phyloP scores from a whole-genome alignment of 495 filamentous ascomycete genomes.

The Lasiosphaeria hispida region DNA sequence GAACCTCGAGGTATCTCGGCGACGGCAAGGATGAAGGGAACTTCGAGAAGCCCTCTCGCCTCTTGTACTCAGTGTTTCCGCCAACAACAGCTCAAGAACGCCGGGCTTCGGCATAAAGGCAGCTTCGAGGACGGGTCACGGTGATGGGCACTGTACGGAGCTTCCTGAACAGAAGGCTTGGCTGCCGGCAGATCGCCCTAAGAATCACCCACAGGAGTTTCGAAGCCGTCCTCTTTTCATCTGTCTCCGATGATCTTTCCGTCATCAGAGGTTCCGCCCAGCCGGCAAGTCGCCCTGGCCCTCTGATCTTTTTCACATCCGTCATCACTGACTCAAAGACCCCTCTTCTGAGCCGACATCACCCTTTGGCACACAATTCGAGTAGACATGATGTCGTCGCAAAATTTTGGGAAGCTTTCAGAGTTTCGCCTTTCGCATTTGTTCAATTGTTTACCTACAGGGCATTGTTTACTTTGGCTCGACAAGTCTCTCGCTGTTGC shows the following conservation, averaged over 20 bases:
- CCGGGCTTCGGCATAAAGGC: no score
- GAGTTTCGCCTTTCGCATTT: no score
- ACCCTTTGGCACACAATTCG: background rate
- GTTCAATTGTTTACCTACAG: background rate
- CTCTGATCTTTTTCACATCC: slow-evolving; percentile 1
- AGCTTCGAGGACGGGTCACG: background rate
- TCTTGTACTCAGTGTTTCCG: no score
- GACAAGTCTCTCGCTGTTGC: background rate
- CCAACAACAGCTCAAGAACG: no score
- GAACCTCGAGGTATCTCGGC: no score
- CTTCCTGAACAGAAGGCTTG: background rate
- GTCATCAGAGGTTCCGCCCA: slow-evolving; percentile 5
- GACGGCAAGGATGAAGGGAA: no score
- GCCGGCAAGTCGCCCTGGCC: background rate
- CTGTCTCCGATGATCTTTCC: slow-evolving; percentile 11
- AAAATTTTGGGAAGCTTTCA: no score
- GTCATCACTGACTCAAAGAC: background rate
- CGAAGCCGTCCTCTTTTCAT: background rate
- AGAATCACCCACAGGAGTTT: background rate
- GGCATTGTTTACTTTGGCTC: slow-evolving; percentile 19
- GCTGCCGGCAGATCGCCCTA: slow-evolving; percentile 6
- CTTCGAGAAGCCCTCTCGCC: no score
- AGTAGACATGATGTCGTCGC: background rate
- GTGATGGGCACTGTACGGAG: slow-evolving; percentile 17
- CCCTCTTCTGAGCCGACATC: background rate